phyloP scores from a whole-genome alignment of 495 filamentous ascomycete species.

The Aspergillus egyptiacus region DNA sequence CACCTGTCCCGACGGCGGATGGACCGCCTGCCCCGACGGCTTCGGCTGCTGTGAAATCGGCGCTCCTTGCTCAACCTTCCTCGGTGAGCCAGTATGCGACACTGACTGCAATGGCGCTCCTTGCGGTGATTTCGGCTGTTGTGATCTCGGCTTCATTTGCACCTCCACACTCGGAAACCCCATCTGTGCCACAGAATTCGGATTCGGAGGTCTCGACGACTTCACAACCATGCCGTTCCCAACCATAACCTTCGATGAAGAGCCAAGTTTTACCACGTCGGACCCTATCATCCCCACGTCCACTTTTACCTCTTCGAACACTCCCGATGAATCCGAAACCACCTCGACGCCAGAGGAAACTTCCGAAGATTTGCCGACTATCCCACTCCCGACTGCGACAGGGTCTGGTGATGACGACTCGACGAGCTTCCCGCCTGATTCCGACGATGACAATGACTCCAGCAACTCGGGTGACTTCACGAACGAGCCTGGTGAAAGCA shows the following conservation, averaged over 20 bases:
- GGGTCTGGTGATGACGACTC: not conserved
- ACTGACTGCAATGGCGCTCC: not conserved
- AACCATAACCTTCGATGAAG: not conserved
- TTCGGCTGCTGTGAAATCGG: slow-evolving; percentile 8
- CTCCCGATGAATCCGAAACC: not conserved
- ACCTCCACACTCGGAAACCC: not conserved
- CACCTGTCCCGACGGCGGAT: not conserved
- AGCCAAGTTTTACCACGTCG: not conserved
- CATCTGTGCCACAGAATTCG: not conserved
- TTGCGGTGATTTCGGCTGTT: slow-evolving; percentile 5
- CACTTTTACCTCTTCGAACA: not conserved
- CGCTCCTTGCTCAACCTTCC: slow-evolving; percentile 5
- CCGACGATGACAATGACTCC: not conserved
- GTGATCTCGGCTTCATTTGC: not conserved
- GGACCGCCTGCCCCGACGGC: slow-evolving; percentile 3
- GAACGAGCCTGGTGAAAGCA: not conserved
- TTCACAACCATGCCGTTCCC: not conserved
- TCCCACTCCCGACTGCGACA: not conserved
- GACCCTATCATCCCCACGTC: not conserved
- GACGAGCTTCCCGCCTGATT: no score
- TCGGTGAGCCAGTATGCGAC: slow-evolving; percentile 5
- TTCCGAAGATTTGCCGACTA: not conserved
- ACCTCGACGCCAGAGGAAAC: not conserved
- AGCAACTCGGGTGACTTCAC: not conserved
- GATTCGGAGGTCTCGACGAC: not conserved